A percentile compares a stretch with the other conserved stretches of the same genome.
Conservation (phyloP, 345 rosid genomes). For the Lepidium sativum region DNA sequence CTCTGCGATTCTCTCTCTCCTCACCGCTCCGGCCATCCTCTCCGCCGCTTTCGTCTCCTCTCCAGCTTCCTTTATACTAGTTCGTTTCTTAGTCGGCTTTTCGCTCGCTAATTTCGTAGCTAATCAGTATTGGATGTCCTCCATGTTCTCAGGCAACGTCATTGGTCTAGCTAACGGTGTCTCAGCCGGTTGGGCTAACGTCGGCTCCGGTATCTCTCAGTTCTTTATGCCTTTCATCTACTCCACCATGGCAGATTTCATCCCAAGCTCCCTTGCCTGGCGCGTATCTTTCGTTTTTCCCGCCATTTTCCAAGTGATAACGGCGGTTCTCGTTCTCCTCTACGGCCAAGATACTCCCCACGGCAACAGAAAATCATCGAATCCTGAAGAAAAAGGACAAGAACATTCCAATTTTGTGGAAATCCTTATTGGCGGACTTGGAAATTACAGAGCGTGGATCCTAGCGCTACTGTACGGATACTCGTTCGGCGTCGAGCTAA, state of each 20-base stretch:
- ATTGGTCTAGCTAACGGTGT: conserved; percentile 75
- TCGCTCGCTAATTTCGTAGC: conserved; percentile 75
- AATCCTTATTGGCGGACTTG: conserved; percentile 42
- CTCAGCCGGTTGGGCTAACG: conserved; percentile 78
- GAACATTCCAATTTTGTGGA: conserved; percentile 23
- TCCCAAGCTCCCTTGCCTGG: conserved; percentile 45
- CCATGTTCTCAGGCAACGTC: conserved; percentile 63
- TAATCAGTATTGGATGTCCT: conserved; percentile 90
- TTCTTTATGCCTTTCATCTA: conserved; percentile 64
- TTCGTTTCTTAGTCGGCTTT: conserved; percentile 64
- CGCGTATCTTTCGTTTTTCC: conserved; percentile 56
- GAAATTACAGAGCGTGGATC: conserved; percentile 77
- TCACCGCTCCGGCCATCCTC: conserved; percentile 55
- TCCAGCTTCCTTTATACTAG: conserved; percentile 42
- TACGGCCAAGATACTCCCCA: conserved; percentile 64
- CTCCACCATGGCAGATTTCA: conserved; percentile 12
- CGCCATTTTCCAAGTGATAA: conserved; percentile 41
- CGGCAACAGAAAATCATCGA: conserved; percentile 20
- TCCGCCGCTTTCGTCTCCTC: conserved; percentile 44
- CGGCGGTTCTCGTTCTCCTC: conserved; percentile 41
- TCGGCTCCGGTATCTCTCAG: conserved; percentile 66
- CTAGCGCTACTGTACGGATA: conserved; percentile 50
- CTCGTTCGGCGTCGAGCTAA: conserved; percentile 67
- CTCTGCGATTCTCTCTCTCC: conserved; percentile 55
- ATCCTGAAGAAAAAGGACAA: background rate